Percentiles rank a stretch among this genome's conserved stretches.
Evolutionary conservation across 129 eudicot genomes (phyloP).

Genomic region (Silybum marianum): DNA sequence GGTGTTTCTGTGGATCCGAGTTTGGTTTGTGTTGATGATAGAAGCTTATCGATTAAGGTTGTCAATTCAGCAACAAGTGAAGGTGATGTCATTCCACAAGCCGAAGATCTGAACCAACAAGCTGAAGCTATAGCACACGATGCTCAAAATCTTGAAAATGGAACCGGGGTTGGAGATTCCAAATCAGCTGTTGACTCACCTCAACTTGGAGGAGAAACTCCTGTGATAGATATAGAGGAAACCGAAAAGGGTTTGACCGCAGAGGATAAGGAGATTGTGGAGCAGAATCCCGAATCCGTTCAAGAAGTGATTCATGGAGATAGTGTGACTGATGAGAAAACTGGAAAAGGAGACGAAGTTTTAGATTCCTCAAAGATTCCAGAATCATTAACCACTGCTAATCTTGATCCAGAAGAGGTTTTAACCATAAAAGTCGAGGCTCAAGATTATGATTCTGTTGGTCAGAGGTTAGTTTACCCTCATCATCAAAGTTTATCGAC

Average conservation of each 20-base stretch:
- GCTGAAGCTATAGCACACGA: conserved; percentile 16
- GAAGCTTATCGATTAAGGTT: conserved; percentile 6
- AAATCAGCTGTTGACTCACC: not conserved
- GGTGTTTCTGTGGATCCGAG: not conserved
- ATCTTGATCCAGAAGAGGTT: conserved; percentile 21
- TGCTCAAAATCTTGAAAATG: not conserved
- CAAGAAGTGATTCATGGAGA: conserved; percentile 24
- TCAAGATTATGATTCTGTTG: conserved; percentile 16
- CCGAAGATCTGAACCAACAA: conserved; percentile 8
- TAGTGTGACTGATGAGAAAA: conserved; percentile 23
- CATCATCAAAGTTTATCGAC: conserved; percentile 22
- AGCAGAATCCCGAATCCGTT: conserved; percentile 17
- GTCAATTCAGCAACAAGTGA: conserved; percentile 17
- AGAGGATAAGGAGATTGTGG: conserved; percentile 11
- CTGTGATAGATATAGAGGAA: not conserved
- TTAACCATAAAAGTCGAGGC: conserved; percentile 10
- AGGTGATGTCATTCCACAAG: conserved; percentile 5
- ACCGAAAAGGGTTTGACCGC: conserved; percentile 11
- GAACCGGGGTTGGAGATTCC: conserved; percentile 6
- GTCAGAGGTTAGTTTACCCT: conserved; percentile 13
- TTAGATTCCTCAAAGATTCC: conserved; percentile 19
- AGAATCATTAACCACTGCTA: conserved; percentile 10
- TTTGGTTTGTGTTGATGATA: conserved; percentile 8
- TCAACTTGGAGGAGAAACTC: conserved; percentile 19
- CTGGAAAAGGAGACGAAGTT: conserved; percentile 30